Conservation (phyloP, 2,329 filamentous ascomycete species). For the Fusarium albosuccineum region DNA sequence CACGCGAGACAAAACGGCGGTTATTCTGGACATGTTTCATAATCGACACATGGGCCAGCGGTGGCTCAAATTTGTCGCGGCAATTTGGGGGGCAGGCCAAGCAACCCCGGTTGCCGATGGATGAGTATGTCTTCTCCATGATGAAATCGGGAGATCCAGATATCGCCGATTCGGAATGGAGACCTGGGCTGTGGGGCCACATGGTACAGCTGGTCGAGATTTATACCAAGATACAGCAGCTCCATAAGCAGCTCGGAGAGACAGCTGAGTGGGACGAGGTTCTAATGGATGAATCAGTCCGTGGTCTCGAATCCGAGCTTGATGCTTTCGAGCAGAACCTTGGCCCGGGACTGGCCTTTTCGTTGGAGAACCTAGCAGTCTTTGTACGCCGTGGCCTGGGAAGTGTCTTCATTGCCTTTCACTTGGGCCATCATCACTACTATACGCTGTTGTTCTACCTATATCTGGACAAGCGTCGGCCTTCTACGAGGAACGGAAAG, state of each 20-base stretch:
- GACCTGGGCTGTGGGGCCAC: constrained; percentile 50
- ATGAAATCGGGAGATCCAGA: constrained; percentile 44
- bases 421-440: constrained; percentile 53
- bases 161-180: constrained; percentile 34
- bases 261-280: constrained; percentile 48
- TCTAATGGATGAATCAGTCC: constrained; percentile 40
- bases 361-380: constrained; percentile 43
- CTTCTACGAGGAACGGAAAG: constrained; percentile 44
- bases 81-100: constrained; percentile 43
- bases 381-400: constrained; percentile 46
- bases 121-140: constrained; percentile 43
- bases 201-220: constrained; percentile 51
- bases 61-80: constrained; percentile 45
- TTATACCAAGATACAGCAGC: constrained; percentile 50
- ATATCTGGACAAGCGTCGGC: constrained; percentile 50
- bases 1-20: constrained; percentile 48
- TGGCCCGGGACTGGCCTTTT: constrained; percentile 36
- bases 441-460: constrained; percentile 51
- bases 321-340: constrained; percentile 43
- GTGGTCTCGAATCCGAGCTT: constrained; percentile 37
- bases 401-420: constrained; percentile 51
- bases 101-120: constrained; percentile 45
- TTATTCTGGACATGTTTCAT: constrained; percentile 53
- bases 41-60: constrained; percentile 52
- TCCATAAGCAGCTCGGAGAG: constrained; percentile 48